Base-by-base conservation (phyloP, 2,329 filamentous ascomycete species). In the Ceratocystis alfenasii region DNA sequence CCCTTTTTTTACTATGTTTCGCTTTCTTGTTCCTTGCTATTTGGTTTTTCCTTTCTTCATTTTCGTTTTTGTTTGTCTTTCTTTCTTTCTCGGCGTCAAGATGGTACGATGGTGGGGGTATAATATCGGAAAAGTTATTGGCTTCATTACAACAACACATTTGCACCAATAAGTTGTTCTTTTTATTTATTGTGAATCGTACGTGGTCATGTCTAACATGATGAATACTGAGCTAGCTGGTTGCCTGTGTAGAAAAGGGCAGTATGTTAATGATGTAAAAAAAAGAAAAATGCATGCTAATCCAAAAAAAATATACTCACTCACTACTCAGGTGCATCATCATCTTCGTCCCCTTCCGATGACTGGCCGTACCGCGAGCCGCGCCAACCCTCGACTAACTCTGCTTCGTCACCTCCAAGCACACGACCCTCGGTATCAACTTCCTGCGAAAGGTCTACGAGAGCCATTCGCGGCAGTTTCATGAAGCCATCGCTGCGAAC, bases 381-480 rank as follows among this genome's bases (percentile, higher is more conserved):
- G 71, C 78, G 77, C 53, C 77, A 72, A 68, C 80, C 82, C 69
- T 78, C 78, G 17, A 79, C 80, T 68, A 79, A 83, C 71, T 83
- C 81, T 17, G 95, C 78, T 74, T 96, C 91, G 69, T 95, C 89
- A 55, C 93, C 93, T 64, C 88, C 88, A 5, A 97, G 82, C 5
- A 99, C 87, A 30, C 93, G 83, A n/a, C 92, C 91, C 72, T 97
- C 94, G 71, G 87, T 88, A 74, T 96, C 91, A 55, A 96, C 89
- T 73, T 96, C 92, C 75, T 96, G 90, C 65, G 90, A 95, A 8
- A 99, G 82, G 72, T 96, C 93, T 66, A 97, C 88, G 66, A 99
- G 80, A 25, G 90, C 89, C 64, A 83, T 79, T 65, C 89, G 87
- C 66, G 87, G 90, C 45, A 99, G 80, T 62, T 84, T 86, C 68